Percentiles rank a stretch among this genome's conserved stretches.
Conservation (phyloP, 257 asterid genomes). For the Avicennia marina region DNA sequence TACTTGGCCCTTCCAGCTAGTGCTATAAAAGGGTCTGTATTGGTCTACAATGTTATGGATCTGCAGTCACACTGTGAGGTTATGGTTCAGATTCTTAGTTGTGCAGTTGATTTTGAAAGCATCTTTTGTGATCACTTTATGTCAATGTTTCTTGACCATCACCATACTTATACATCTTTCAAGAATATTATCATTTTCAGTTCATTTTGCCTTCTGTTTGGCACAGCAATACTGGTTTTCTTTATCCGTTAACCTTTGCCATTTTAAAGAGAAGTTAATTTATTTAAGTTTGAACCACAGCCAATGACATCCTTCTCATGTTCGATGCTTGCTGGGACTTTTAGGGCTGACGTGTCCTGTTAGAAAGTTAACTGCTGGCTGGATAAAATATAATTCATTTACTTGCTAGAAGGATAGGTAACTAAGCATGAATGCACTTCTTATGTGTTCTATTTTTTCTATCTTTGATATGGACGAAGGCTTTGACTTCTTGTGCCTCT, state of each 20-base stretch:
- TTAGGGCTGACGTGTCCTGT: too few species aligned
- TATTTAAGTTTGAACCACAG: not conserved
- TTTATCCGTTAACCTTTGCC: too few species aligned
- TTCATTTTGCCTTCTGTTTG: too few species aligned
- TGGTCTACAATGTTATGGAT: conserved; percentile 73
- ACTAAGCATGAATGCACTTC: conserved; percentile 1
- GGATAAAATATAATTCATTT: not conserved
- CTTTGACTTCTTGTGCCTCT: conserved; percentile 13
- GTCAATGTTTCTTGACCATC: conserved; percentile 7
- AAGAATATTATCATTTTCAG: not conserved
- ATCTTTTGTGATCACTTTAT: conserved; percentile 2
- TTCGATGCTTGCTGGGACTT: not conserved
- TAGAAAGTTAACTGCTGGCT: not conserved
- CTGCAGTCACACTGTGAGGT: conserved; percentile 91
- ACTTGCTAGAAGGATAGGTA: conserved; percentile 7
- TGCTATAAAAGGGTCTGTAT: conserved; percentile 70
- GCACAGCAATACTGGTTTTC: too few species aligned
- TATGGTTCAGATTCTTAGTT: conserved; percentile 14
- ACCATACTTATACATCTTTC: not conserved
- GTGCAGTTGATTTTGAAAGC: conserved; percentile 1
- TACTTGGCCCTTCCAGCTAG: conserved; percentile 95
- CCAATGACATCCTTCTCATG: not conserved
- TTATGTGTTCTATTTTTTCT: not conserved
- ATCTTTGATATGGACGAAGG: not conserved
- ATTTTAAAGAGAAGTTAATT: conserved; percentile 1